Percentiles rank a stretch among this genome's conserved stretches.
phyloP scores from a whole-genome alignment of 2,329 filamentous ascomycete genomes.

The Lasiodiplodia gonubiensis region DNA sequence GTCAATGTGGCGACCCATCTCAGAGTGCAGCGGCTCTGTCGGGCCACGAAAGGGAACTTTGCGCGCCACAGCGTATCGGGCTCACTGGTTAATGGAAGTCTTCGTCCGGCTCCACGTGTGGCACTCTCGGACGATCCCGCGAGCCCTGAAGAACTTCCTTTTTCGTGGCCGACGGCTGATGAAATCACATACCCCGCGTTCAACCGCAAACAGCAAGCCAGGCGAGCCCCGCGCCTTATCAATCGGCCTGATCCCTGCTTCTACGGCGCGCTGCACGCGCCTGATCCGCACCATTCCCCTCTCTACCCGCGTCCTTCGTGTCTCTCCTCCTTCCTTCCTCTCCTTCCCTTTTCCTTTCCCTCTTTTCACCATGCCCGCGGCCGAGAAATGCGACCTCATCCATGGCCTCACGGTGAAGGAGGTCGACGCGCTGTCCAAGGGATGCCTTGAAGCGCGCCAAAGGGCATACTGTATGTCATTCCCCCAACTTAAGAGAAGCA shows the following conservation, averaged over 20 bases:
- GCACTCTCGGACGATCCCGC: not conserved
- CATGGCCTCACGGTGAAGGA: conserved; percentile 66
- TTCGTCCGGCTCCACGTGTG: not conserved
- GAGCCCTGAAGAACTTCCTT: not conserved
- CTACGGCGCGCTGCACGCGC: not conserved
- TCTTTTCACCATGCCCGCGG: conserved; percentile 20
- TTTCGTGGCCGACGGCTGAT: not conserved
- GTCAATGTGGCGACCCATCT: not conserved
- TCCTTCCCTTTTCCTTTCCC: not conserved
- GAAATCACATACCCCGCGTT: not conserved
- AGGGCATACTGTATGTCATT: conserved; percentile 74
- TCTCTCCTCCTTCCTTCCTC: not conserved
- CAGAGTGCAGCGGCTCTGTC: not conserved
- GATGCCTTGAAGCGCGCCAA: conserved; percentile 73
- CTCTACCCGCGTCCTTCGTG: not conserved
- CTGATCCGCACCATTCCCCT: not conserved
- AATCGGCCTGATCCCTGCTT: not conserved
- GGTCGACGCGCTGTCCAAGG: conserved; percentile 66
- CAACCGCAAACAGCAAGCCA: conserved; percentile 7
- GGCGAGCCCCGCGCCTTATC: conserved; percentile 19
- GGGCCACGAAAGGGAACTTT: not conserved
- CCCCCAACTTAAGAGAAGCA: not conserved
- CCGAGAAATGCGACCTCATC: not conserved
- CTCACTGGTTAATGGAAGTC: not conserved
- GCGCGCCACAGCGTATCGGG: not conserved